These are phyloP conservation scores for Pythium scleroteichum DNA, from an alignment of 352 stramenopile genomes.

Conservation along the genomic window DNA sequence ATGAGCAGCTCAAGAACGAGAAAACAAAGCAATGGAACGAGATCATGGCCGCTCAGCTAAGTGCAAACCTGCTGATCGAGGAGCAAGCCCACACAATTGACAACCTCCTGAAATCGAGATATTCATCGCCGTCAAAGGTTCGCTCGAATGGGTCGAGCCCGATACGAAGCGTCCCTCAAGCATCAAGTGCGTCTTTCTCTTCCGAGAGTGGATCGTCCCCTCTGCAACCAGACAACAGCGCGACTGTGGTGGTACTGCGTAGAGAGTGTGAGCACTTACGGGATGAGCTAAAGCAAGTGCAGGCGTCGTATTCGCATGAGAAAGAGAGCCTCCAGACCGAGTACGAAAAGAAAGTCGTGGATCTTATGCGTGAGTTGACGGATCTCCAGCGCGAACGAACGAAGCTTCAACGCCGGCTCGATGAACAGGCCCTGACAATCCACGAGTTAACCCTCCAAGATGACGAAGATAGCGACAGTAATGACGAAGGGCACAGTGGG, in stretches of 20 bases:
- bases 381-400: conserved; percentile 40
- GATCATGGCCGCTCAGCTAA: conserved; percentile 68
- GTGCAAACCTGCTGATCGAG: conserved; percentile 76
- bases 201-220: neutral
- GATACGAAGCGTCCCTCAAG: conserved; percentile 4
- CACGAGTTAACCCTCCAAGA: conserved; percentile 80
- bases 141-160: conserved; percentile 1
- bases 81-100: conserved; percentile 81
- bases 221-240: conserved; percentile 2
- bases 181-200: conserved; percentile 5
- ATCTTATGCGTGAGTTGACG: conserved; percentile 48
- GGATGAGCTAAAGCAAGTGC: conserved; percentile 28
- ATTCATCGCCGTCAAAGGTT: conserved; percentile 36
- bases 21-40: conserved; percentile 74
- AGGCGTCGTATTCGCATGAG: conserved; percentile 28
- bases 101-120: conserved; percentile 55
- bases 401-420: conserved; percentile 44
- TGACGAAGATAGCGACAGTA: conserved; percentile 28
- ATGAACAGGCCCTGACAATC: conserved; percentile 73
- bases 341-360: conserved; percentile 33
- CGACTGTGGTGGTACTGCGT: conserved; percentile 24
- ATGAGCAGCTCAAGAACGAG: conserved; percentile 55
- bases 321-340: conserved; percentile 32
- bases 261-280: conserved; percentile 36
- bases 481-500: neutral